Evolutionary conservation across 352 stramenopile species (phyloP).

Genomic region (Pythium folliculosum): DNA sequence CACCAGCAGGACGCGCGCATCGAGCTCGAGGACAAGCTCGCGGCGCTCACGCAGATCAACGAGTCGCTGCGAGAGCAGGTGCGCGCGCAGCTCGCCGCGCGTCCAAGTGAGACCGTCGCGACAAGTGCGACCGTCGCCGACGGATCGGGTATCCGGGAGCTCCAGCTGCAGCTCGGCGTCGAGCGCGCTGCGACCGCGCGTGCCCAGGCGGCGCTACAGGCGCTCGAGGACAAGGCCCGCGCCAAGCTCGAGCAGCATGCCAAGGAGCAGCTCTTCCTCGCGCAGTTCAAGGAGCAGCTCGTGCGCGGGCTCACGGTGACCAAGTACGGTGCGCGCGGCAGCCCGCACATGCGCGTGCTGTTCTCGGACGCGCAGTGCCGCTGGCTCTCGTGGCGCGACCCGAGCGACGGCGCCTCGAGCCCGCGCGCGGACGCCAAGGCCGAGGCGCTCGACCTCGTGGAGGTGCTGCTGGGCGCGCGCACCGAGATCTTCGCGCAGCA

Average conservation of each 20-base stretch:
- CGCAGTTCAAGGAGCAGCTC: conserved; percentile 61
- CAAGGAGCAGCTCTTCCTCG: conserved; percentile 46
- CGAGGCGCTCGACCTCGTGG: conserved; percentile 54
- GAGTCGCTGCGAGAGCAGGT: conserved; percentile 38
- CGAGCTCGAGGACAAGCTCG: conserved; percentile 26
- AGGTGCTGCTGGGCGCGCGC: conserved; percentile 45
- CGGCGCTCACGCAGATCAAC: conserved; percentile 12
- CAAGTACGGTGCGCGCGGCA: conserved; percentile 55
- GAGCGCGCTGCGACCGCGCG: conserved; percentile 35
- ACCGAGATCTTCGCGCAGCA: conserved; percentile 53
- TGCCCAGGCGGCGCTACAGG: conserved; percentile 36
- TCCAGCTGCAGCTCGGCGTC: conserved; percentile 26
- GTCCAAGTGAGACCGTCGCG: neutral
- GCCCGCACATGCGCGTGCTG: conserved; percentile 51
- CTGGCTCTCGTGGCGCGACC: conserved; percentile 59
- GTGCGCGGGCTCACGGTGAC: conserved; percentile 49
- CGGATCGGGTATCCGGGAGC: conserved; percentile 27
- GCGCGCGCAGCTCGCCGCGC: neutral
- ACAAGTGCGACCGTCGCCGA: neutral
- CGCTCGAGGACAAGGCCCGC: conserved; percentile 34
- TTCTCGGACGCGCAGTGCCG: conserved; percentile 54
- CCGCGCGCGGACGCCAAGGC: conserved; percentile 49
- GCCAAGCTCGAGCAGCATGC: conserved; percentile 31
- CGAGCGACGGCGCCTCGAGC: conserved; percentile 31
- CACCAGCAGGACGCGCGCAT: conserved; percentile 41